These are phyloP conservation scores for Trichosporon sp. DNA, from an alignment of 1,284 basidiomycete species.

Conservation along the genomic window DNA sequence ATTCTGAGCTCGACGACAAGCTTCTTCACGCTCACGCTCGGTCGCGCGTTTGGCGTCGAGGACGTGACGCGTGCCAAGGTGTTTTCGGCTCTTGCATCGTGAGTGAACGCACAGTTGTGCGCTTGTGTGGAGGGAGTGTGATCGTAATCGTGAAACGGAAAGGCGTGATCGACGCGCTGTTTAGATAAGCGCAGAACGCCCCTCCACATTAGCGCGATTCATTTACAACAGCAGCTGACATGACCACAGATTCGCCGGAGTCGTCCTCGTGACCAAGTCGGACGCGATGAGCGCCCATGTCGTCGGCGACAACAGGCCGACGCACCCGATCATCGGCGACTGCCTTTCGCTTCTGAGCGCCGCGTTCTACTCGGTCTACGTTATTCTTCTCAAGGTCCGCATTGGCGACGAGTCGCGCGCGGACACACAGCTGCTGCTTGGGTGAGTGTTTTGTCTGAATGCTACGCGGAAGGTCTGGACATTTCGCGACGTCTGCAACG, in stretches of 20 bases:
- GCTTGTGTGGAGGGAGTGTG: background rate
- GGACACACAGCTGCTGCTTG: conserved; percentile 91
- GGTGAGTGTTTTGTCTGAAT: conserved; percentile 53
- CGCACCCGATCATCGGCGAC: conserved; percentile 68
- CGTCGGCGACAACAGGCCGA: conserved; percentile 31
- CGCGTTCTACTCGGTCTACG: conserved; percentile 86
- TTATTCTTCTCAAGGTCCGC: conserved; percentile 85
- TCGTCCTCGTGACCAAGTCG: conserved; percentile 80
- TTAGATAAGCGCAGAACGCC: background rate
- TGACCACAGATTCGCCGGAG: conserved; percentile 72
- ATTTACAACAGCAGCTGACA: conserved; percentile 18
- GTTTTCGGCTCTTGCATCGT: conserved; percentile 80
- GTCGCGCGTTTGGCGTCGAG: conserved; percentile 82
- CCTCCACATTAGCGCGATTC: background rate
- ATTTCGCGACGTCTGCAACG: too few relatives aligned
- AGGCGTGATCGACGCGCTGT: conserved; percentile 13
- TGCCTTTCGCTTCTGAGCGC: conserved; percentile 77
- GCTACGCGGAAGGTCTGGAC: too few relatives aligned
- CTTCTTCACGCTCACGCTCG: conserved; percentile 89
- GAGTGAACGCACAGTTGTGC: conserved; percentile 31
- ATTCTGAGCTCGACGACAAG: conserved; percentile 86
- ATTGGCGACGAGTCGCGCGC: conserved; percentile 81
- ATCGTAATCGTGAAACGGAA: conserved; percentile 5
- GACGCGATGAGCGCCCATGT: conserved; percentile 61
- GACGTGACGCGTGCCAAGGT: conserved; percentile 73